A percentile compares a stretch with the other conserved stretches of the same genome.
phyloP scores from a whole-genome alignment of 108 stramenopile species.

The Cylindrotheca fusiformis region DNA sequence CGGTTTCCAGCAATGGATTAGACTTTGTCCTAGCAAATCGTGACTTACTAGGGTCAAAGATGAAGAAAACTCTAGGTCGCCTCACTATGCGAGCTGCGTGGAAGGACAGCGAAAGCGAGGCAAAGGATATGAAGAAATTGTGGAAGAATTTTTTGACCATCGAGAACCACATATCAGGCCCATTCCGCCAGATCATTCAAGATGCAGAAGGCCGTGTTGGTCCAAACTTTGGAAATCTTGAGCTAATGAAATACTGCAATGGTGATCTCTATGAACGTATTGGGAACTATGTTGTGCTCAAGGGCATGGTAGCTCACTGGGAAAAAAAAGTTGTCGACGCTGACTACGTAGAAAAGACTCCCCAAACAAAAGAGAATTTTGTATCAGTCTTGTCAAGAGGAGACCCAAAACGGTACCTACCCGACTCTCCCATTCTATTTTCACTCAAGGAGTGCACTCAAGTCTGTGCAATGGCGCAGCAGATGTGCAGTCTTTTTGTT shows the following conservation, averaged over 20 bases:
- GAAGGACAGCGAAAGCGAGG: conserved; percentile 49
- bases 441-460: conserved; percentile 64
- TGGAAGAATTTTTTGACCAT: conserved; percentile 66
- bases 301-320: conserved; percentile 87
- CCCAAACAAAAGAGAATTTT: conserved; percentile 44
- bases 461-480: conserved; percentile 73
- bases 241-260: conserved; percentile 49
- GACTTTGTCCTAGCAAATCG: conserved; percentile 83
- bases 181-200: conserved; percentile 82
- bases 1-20: conserved; percentile 59
- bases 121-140: conserved; percentile 42
- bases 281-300: conserved; percentile 79
- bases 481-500: conserved; percentile 73
- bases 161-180: conserved; percentile 82
- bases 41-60: conserved; percentile 55
- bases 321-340: conserved; percentile 86
- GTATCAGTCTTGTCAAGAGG: conserved; percentile 46
- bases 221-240: conserved; percentile 84
- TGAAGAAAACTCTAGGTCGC: conserved; percentile 63
- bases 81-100: conserved; percentile 52
- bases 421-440: conserved; percentile 75
- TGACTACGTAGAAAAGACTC: conserved; percentile 51
- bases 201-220: conserved; percentile 74
- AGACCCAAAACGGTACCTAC: conserved; percentile 77
- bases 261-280: conserved; percentile 73